A percentile compares a stretch with the other conserved stretches of the same genome.
phyloP scores from a whole-genome alignment of 139 green algal genomes.

The Nannochloris sp. region DNA sequence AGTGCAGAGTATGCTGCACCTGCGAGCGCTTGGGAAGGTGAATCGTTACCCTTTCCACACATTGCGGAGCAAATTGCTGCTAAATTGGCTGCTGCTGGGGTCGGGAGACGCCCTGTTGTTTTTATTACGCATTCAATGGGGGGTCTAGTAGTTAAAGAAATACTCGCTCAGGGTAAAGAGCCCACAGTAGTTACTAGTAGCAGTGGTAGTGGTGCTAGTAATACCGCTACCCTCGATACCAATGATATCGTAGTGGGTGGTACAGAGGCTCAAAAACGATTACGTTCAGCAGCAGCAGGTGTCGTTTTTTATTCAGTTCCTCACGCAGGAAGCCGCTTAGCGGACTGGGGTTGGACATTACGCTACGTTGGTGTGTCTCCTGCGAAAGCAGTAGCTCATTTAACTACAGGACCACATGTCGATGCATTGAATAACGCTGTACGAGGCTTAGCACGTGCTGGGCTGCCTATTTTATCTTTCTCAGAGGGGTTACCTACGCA shows the following conservation, averaged over 20 bases:
- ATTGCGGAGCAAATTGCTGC: conserved; percentile 54
- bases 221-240: too few relatives aligned
- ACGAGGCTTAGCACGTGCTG: conserved; percentile 18
- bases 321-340: conserved; percentile 65
- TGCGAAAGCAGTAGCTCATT: conserved; percentile 45
- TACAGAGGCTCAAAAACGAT: conserved; percentile 1
- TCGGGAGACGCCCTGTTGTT: conserved; percentile 68
- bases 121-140: conserved; percentile 84
- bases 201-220: too few relatives aligned
- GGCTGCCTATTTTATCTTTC: conserved; percentile 46
- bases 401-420: conserved; percentile 57
- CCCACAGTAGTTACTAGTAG: too few relatives aligned
- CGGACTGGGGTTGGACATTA: conserved; percentile 70
- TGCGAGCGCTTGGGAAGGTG: conserved; percentile 60
- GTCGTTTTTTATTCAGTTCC: conserved; percentile 75
- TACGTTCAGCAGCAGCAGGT: conserved; percentile 38
- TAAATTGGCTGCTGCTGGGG: conserved; percentile 62
- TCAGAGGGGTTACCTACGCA: conserved; percentile 52
- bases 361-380: conserved; percentile 54
- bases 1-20: conserved; percentile 64
- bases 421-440: conserved; percentile 57
- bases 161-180: conserved; percentile 44
- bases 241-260: neutral
- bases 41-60: conserved; percentile 59
- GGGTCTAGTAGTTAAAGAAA: conserved; percentile 79